Evolutionary conservation across 2,329 filamentous ascomycete species (phyloP).

Genomic region (Grosmannia huntii): DNA sequence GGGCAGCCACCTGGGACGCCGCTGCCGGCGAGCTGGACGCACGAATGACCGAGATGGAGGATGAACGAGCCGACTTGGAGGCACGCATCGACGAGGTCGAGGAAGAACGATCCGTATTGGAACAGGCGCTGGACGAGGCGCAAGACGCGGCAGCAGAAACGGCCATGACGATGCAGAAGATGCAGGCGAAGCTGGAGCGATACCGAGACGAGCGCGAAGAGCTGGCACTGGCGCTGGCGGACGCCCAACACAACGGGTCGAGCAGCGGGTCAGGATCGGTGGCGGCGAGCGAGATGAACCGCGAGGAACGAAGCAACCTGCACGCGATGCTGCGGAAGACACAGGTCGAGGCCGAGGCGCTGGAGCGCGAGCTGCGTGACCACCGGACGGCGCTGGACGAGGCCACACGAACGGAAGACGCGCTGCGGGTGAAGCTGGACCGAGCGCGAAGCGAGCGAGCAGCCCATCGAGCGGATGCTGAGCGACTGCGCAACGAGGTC

Average conservation of each 20-base stretch:
- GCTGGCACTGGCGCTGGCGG: slow-evolving; percentile 20
- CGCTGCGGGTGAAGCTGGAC: slow-evolving; percentile 55
- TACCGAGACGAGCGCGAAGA: slow-evolving; percentile 35
- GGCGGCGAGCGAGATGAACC: slow-evolving; percentile 24
- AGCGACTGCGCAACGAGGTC: slow-evolving; percentile 41
- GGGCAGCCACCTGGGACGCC: slow-evolving; percentile 16
- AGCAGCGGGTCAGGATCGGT: background rate
- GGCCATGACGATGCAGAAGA: slow-evolving; percentile 21
- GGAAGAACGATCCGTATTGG: slow-evolving; percentile 44
- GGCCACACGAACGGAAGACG: slow-evolving; percentile 41
- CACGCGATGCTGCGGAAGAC: slow-evolving; percentile 48
- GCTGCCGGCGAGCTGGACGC: slow-evolving; percentile 18
- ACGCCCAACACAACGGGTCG: slow-evolving; percentile 15
- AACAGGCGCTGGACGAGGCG: slow-evolving; percentile 44
- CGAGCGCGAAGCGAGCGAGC: slow-evolving; percentile 54
- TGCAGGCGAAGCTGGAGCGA: slow-evolving; percentile 37
- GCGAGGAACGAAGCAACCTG: slow-evolving; percentile 45
- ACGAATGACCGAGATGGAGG: slow-evolving; percentile 42
- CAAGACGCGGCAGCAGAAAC: slow-evolving; percentile 38
- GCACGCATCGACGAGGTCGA: slow-evolving; percentile 42
- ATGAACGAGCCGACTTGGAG: slow-evolving; percentile 39
- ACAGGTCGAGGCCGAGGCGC: slow-evolving; percentile 50
- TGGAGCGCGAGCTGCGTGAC: slow-evolving; percentile 60
- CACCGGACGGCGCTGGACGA: slow-evolving; percentile 53
- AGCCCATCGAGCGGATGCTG: slow-evolving; percentile 37